Evolutionary conservation across 2,329 filamentous ascomycete species (phyloP).

Genomic region (Fusarium papillatum): DNA sequence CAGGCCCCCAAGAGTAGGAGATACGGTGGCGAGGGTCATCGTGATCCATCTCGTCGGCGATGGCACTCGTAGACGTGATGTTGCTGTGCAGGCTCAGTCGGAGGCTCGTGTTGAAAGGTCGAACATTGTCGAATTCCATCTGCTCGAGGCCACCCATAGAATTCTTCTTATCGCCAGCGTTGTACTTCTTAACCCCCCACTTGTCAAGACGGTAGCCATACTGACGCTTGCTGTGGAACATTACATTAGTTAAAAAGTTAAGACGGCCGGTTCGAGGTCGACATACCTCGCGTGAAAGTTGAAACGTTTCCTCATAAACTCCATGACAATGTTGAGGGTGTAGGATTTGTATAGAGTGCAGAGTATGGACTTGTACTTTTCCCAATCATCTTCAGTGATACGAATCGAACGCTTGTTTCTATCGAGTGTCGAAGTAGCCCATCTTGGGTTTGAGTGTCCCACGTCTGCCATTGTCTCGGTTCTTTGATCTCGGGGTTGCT

Average conservation of each 20-base stretch:
- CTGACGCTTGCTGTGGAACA: slow-evolving; percentile 45
- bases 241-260: slow-evolving; percentile 1
- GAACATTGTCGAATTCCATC: slow-evolving; percentile 6
- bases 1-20: slow-evolving; percentile 31
- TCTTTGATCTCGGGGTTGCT: background rate
- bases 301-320: slow-evolving; percentile 31
- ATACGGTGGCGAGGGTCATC: slow-evolving; percentile 5
- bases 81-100: background rate
- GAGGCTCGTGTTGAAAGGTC: slow-evolving; percentile 1
- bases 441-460: slow-evolving; percentile 15
- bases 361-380: slow-evolving; percentile 34
- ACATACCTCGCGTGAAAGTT: slow-evolving; percentile 38
- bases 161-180: slow-evolving; percentile 30
- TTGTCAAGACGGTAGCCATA: slow-evolving; percentile 47
- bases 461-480: slow-evolving; percentile 22
- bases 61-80: background rate
- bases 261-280: background rate
- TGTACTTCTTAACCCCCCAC: slow-evolving; percentile 46
- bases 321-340: slow-evolving; percentile 38
- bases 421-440: slow-evolving; percentile 5
- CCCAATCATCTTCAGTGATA: slow-evolving; percentile 40
- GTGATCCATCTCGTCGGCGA: slow-evolving; percentile 19
- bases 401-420: slow-evolving; percentile 36
- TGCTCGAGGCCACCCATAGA: slow-evolving; percentile 9
- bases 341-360: slow-evolving; percentile 37